Base-by-base conservation (phyloP, 2,329 filamentous ascomycete genomes). In the Phaeomoniella chlamydospora region DNA sequence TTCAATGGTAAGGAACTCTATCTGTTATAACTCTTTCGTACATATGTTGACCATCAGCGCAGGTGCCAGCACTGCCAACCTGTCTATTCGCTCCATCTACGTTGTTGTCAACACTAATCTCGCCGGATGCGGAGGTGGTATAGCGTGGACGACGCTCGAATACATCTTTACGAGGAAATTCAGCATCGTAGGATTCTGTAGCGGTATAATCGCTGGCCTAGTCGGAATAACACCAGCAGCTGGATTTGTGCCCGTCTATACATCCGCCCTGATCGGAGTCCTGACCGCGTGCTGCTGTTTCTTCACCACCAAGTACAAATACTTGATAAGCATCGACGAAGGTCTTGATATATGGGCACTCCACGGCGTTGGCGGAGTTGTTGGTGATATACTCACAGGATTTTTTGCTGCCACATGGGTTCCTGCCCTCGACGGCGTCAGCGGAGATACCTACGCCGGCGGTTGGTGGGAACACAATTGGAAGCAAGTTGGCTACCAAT, bases 271-370 rank as follows among this genome's bases (percentile, higher is more conserved):
- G 0, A 61, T 75, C 13, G 71, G 72, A 2, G 57, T 67, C 12
- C 42, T 74, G 2, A 73, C 70, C 0, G 55, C 64, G 0, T 47
- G 58, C 2, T 55, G 57, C 14, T 70, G 64, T 41, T 65, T 64
- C 39, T 65, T 63, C 38, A 51, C 60, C 9, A 63, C 62, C 37
- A 57, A 63, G 37, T 49, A 65, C 43, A 72, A 73, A 44, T 56
- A 71, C 35, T 55, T 69, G 40, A 52, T 74, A 4, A 57, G 58
- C 5, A 60, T 74, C 9, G 72, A 75, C 39, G 71, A 74, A 32
- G 68, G 69, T 2, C 59, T 75, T 35, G 70, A 74, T 39, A 70
- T 75, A 34, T 75, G 74, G 40, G 68, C 68, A 18, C 64, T 75
- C 17, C 72, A 76, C 45, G 70, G 70, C 13, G 54, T 75, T 2